phyloP scores from a whole-genome alignment of 768 basidiomycete species.

The Austroboletus festivus region DNA sequence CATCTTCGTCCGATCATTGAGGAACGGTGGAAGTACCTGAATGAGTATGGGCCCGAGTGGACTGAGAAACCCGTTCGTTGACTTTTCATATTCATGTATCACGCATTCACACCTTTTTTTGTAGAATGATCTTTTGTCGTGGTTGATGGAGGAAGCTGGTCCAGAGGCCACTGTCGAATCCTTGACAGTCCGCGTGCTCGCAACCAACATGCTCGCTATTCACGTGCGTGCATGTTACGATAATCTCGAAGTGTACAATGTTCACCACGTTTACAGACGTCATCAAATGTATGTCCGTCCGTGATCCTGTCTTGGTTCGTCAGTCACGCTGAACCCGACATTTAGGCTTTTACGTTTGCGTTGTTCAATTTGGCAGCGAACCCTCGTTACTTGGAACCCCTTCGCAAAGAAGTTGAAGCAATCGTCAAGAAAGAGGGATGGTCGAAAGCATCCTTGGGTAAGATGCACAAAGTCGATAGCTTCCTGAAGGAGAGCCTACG shows the following conservation, averaged over 20 bases:
- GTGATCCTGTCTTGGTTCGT: neutral
- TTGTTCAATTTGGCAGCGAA: neutral
- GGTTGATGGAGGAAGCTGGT: neutral
- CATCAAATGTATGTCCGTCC: neutral
- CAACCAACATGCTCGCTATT: neutral
- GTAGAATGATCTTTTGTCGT: slow-evolving; percentile 1
- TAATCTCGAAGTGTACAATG: too few species aligned
- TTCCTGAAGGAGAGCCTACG: neutral
- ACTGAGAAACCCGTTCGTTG: neutral
- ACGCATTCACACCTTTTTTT: too few species aligned
- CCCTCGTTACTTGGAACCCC: neutral
- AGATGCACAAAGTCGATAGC: neutral
- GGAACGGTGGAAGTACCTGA: neutral
- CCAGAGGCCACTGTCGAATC: neutral
- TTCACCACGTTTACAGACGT: too few species aligned
- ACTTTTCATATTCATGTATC: too few species aligned
- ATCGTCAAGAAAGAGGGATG: neutral
- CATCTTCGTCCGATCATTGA: slow-evolving; percentile 3
- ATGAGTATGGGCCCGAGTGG: neutral
- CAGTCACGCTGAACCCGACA: neutral
- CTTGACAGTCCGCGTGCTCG: neutral
- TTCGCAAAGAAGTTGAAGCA: neutral
- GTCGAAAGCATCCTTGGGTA: neutral
- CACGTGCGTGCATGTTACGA: too few species aligned
- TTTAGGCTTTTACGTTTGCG: neutral